phyloP scores from a whole-genome alignment of 1,284 basidiomycete species.

The Apiotrichum domesticum region DNA sequence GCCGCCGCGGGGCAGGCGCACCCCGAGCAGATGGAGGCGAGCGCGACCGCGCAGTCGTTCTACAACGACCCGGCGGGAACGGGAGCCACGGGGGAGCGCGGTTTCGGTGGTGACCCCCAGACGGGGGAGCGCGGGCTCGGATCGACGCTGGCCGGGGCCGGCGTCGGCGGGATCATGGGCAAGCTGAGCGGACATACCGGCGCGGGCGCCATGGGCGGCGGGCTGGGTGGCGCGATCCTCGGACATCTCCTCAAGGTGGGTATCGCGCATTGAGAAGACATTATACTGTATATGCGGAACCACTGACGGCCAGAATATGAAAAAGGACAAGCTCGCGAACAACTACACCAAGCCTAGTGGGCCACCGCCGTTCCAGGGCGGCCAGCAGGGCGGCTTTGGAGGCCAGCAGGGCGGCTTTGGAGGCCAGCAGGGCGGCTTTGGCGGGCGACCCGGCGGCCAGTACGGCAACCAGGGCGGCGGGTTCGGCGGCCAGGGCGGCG shows the following conservation, averaged over 20 bases:
- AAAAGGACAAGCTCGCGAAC: background rate
- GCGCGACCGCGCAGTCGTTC: background rate
- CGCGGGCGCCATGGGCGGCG: background rate
- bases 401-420: slow-evolving; percentile 5
- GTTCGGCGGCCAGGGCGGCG: slow-evolving; percentile 17
- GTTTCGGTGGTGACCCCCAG: background rate
- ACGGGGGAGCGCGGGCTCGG: slow-evolving; percentile 13
- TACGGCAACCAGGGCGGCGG: background rate
- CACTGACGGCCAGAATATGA: background rate
- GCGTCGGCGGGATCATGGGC: background rate
- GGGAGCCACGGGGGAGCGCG: background rate
- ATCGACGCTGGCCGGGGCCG: slow-evolving; percentile 1
- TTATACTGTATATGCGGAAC: too few relatives aligned
- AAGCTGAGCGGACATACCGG: background rate
- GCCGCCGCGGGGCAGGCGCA: slow-evolving; percentile 24
- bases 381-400: background rate
- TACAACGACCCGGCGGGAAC: background rate
- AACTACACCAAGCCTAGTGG: slow-evolving; percentile 15
- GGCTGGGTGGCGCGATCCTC: slow-evolving; percentile 8
- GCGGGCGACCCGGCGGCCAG: too few relatives aligned
- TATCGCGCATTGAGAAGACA: background rate
- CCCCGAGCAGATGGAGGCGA: slow-evolving; percentile 28
- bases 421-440: background rate
- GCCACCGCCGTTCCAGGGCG: slow-evolving; percentile 33
- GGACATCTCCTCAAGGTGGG: slow-evolving; percentile 4